Conservation (phyloP, 2,329 filamentous ascomycete species). For the Ploettnerulaceae sp. region DNA sequence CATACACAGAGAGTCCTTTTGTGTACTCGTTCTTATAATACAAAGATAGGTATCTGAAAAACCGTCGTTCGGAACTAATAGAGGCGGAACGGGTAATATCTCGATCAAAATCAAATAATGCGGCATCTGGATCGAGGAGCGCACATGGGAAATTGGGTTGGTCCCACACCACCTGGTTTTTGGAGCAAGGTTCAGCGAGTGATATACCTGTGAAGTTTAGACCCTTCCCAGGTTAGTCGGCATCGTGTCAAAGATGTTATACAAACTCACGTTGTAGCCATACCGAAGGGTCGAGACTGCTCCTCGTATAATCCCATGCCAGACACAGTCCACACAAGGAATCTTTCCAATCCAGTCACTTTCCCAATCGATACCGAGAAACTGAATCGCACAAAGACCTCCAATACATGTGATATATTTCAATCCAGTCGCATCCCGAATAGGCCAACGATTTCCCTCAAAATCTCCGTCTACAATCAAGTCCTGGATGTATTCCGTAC, state of each 20-base stretch:
- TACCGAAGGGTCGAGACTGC: background rate
- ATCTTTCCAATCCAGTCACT: constrained; percentile 12
- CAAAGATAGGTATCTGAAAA: too few species aligned
- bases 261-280: constrained; percentile 9
- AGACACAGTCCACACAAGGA: constrained; percentile 2
- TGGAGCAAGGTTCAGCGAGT: too few species aligned
- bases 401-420: constrained; percentile 4
- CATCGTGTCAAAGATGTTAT: background rate
- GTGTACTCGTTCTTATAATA: too few species aligned
- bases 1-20: too few species aligned
- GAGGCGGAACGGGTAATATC: too few species aligned
- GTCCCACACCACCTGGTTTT: too few species aligned
- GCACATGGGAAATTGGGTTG: too few species aligned
- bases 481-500: constrained; percentile 9
- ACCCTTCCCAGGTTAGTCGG: constrained; percentile 6
- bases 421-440: background rate
- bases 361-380: constrained; percentile 12
- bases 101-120: too few species aligned
- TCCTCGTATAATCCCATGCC: constrained; percentile 8
- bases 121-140: too few species aligned
- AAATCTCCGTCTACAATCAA: background rate
- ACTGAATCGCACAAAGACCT: constrained; percentile 14
- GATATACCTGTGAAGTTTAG: constrained; percentile 6
- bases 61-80: too few species aligned
- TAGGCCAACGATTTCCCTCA: background rate